These are phyloP conservation scores for Candida tetrigidarum DNA, from an alignment of 1,139 yeast species.

Conservation along the genomic window DNA sequence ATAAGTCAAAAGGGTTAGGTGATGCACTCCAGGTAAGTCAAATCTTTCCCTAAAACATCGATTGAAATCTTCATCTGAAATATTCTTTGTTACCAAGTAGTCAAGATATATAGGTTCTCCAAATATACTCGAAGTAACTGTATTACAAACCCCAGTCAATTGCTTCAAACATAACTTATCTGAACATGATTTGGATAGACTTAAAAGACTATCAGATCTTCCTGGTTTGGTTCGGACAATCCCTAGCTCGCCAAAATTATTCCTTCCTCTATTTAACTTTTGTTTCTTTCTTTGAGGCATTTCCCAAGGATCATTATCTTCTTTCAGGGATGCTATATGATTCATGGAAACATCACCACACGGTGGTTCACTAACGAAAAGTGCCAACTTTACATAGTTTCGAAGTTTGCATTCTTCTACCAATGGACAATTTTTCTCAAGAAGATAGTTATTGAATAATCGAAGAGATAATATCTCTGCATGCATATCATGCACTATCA, in stretches of 20 bases:
- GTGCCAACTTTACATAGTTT: conserved; percentile 45
- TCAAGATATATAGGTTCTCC: conserved; percentile 44
- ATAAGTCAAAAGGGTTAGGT: conserved; percentile 26
- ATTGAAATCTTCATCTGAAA: conserved; percentile 38
- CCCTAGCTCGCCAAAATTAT: conserved; percentile 59
- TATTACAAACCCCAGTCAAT: conserved; percentile 59
- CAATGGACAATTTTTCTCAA: conserved; percentile 20
- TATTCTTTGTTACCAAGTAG: conserved; percentile 51
- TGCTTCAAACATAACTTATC: conserved; percentile 79
- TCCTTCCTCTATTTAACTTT: conserved; percentile 59
- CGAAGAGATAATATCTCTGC: conserved; percentile 82
- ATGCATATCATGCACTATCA: conserved; percentile 80
- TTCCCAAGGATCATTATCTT: conserved; percentile 28
- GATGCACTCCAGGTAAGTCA: conserved; percentile 19
- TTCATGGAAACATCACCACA: conserved; percentile 90
- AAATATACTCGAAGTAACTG: conserved; percentile 50
- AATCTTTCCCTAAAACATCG: conserved; percentile 56
- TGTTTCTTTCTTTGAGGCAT: conserved; percentile 13
- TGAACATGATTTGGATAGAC: conserved; percentile 84
- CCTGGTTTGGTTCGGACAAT: conserved; percentile 92
- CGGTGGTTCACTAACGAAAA: conserved; percentile 82
- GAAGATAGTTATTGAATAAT: conserved; percentile 57
- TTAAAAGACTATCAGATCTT: conserved; percentile 68
- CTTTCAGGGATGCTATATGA: conserved; percentile 19
- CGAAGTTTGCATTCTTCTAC: conserved; percentile 31